A percentile compares a stretch with the other conserved stretches of the same genome.
phyloP scores from a whole-genome alignment of 352 stramenopile genomes.

The Globisporangium paddicum region DNA sequence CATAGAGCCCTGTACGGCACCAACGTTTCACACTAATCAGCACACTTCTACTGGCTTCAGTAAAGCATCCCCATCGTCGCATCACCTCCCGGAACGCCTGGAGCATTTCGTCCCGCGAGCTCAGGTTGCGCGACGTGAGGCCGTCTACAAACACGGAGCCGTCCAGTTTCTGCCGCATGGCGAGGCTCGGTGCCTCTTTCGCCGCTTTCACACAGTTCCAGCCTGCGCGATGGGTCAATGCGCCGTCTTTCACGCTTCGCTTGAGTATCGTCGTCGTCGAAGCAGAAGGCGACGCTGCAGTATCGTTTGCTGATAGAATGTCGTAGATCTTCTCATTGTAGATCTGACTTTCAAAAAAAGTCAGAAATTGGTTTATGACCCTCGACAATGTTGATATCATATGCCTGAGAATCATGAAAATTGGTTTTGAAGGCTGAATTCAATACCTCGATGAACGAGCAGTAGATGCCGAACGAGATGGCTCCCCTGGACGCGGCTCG shows the following conservation, averaged over 20 bases:
- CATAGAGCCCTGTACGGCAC: constrained; percentile 37
- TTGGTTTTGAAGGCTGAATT: neutral
- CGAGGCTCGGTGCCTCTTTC: constrained; percentile 50
- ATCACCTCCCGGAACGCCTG: constrained; percentile 61
- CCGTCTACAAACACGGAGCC: constrained; percentile 67
- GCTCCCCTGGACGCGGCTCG: constrained; percentile 5
- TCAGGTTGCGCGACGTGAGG: constrained; percentile 50
- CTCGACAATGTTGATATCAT: neutral
- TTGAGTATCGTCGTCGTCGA: constrained; percentile 1
- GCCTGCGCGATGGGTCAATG: constrained; percentile 23
- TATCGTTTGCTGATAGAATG: constrained; percentile 34
- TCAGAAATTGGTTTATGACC: neutral
- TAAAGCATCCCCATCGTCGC: too few species aligned
- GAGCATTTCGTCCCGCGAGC: constrained; percentile 38
- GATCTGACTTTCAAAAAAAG: constrained; percentile 31
- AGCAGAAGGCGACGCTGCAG: neutral
- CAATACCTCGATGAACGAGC: constrained; percentile 61
- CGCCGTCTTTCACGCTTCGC: constrained; percentile 13
- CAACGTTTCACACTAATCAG: neutral
- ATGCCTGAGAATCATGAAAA: neutral
- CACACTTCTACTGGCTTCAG: neutral
- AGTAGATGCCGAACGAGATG: constrained; percentile 49
- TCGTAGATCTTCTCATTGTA: constrained; percentile 82
- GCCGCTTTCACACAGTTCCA: constrained; percentile 47
- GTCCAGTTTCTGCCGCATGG: constrained; percentile 62